Percentiles rank a stretch among this genome's conserved stretches.
Evolutionary conservation across 495 filamentous ascomycete species (phyloP).

Genomic region (Pseudoneurospora amorphoporcata): DNA sequence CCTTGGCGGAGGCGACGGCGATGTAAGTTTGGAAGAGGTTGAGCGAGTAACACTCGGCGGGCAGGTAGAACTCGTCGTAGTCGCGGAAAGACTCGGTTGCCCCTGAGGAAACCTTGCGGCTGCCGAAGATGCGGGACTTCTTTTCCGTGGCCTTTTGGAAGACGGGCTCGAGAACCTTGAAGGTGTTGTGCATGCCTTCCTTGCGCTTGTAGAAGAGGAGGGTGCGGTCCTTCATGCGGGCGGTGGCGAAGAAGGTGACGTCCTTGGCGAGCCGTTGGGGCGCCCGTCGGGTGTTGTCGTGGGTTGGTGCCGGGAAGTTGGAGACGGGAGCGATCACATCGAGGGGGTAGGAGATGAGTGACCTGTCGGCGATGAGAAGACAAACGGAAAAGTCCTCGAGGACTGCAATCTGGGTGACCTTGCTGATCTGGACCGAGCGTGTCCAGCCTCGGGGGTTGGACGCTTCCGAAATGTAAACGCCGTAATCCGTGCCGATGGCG

Average conservation of each 20-base stretch:
- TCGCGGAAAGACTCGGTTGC: conserved; percentile 94
- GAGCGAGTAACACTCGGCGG: conserved; percentile 87
- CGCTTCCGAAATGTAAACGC: conserved; percentile 78
- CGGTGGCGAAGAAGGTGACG: conserved; percentile 91
- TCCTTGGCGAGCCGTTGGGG: conserved; percentile 91
- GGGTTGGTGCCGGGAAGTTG: conserved; percentile 46
- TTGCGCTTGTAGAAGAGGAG: conserved; percentile 95
- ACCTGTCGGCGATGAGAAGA: conserved; percentile 80
- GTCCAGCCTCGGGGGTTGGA: conserved; percentile 83
- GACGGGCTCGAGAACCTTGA: conserved; percentile 93
- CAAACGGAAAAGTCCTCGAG: conserved; percentile 92
- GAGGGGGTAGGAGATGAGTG: conserved; percentile 87
- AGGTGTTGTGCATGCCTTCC: conserved; percentile 80
- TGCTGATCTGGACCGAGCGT: conserved; percentile 60
- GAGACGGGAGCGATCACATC: conserved; percentile 75
- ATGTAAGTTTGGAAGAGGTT: conserved; percentile 93
- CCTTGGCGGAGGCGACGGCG: conserved; percentile 78
- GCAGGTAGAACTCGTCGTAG: conserved; percentile 98
- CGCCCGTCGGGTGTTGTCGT: conserved; percentile 59
- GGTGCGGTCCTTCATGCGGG: conserved; percentile 90
- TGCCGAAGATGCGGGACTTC: conserved; percentile 58
- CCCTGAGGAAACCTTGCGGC: conserved; percentile 38
- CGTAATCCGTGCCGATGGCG: conserved; percentile 90
- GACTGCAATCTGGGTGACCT: conserved; percentile 87
- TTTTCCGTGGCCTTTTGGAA: conserved; percentile 77